Evolutionary conservation across 2,329 filamentous ascomycete species (phyloP), one percentile per base, ranked within the genome.

Genomic region (Orbilia blumenaviensis): DNA sequence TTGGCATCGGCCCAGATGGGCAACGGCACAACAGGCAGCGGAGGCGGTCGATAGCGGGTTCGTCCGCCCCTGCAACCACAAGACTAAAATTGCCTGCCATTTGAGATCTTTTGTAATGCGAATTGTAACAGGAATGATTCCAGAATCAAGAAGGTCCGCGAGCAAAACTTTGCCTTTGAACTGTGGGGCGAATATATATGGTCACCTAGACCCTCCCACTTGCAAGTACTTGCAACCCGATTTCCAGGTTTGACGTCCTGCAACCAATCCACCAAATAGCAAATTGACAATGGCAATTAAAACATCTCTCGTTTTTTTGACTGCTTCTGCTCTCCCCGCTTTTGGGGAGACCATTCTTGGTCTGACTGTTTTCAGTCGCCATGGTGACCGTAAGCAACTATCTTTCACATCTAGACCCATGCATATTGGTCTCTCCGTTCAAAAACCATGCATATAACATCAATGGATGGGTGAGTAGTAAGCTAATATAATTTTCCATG

Each of bases 331-430:
- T 23, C 62, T 71, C 50, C 74, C 71, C 44, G 79, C 74, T 50
- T 79, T 77, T 54, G 84, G 84, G 18, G 92, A 96, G 84, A 91
- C 89, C 0, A 86, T 95, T 27, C 86, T 96, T 14, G 93, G 93
- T 62, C 89, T 90, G 50, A 95, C 94, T 83, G 89, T 97, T 83
- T 96, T 96, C 85, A 89, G 92, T 80, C 91, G 94, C 50, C 94
- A 97, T 84, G 94, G 94, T 71, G 94, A 97, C 83, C 89, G 94
- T 67, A 75, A 62, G 71, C 68, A 29, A 12, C 21, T 36, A 41
- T 18, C 21, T 16, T 12, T 34, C n/a, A n/a, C n/a, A n/a, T n/a
- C n/a, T n/a, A n/a, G n/a, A n/a, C n/a, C n/a, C n/a, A n/a, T n/a
- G n/a, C n/a, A n/a, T n/a, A n/a, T n/a, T n/a, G n/a, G n/a, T n/a